These are phyloP conservation scores for Acanthamoeba divionensis DNA, from an alignment of 208 protist species.

Conservation along the genomic window DNA sequence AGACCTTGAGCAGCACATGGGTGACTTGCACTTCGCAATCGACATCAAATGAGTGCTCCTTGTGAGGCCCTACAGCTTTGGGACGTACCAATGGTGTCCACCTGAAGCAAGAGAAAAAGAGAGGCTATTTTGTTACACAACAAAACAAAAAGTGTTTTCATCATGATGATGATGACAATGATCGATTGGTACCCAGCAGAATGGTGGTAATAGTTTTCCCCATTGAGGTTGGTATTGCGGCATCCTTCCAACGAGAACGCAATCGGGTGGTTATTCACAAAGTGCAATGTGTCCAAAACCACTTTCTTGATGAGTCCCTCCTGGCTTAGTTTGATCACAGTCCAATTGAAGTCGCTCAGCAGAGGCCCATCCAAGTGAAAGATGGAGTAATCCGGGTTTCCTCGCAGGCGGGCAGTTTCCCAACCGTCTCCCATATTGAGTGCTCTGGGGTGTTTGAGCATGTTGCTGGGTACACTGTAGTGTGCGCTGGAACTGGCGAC, in stretches of 20 bases:
- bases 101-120: no score
- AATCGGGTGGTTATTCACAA: slow-evolving; percentile 28
- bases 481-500: slow-evolving; percentile 32
- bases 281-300: slow-evolving; percentile 36
- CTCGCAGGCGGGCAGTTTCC: slow-evolving; percentile 14
- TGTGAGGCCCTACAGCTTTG: neutral
- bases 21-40: neutral
- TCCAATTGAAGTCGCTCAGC: slow-evolving; percentile 36
- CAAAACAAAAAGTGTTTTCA: neutral
- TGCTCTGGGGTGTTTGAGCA: neutral
- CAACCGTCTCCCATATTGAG: slow-evolving; percentile 41
- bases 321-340: neutral
- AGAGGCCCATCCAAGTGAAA: neutral
- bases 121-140: no score
- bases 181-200: neutral
- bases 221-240: neutral
- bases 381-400: neutral
- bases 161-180: neutral
- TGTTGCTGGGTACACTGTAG: slow-evolving; percentile 37
- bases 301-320: neutral
- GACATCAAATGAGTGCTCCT: slow-evolving; percentile 21
- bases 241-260: slow-evolving; percentile 40
- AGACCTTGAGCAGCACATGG: slow-evolving; percentile 43
- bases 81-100: neutral
- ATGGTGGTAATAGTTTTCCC: neutral